Evolutionary conservation across 352 stramenopile species (phyloP), one percentile per base, ranked within the genome.

Genomic region (Phytophthora kernoviae): DNA sequence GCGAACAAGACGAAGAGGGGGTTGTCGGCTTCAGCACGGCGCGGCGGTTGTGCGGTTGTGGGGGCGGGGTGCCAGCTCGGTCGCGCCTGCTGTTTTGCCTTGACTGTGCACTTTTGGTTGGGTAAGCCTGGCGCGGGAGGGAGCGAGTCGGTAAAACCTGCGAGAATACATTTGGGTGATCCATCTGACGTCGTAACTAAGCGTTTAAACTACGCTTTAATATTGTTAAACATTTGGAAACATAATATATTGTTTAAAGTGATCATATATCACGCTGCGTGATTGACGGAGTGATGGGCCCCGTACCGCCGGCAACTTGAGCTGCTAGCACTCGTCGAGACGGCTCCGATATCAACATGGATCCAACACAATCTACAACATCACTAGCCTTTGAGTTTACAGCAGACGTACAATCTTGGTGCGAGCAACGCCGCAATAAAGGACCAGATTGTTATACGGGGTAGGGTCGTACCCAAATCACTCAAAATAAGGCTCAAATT

Each of bases 1-100:
- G 39, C 20, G 42, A 22, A 40, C 11, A 15, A 40, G 30, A 57
- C 36, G 30, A 59, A 51, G 47, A 21, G 41, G 34, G 34, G 24
- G 24, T 30, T 30, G 24, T 30, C 3, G 24, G 24, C 50, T 56
- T 49, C 50, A 20, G 54, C 49, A 21, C 36, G 24, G 22, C 11
- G 45, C 21, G 14, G 53, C 41, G 33, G 63, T 71, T 53, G 63
- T 60, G 22, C 22, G 26, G 56, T 70, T 70, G 62, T 70, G 54
- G 22, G 34, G 41, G 42, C 39, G 54, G 37, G 15, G 37, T 40
- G 37, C 37, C 24, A 6, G 15, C 37, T 20, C 33, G 9, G 10
- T 39, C 33, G 15, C 33, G 15, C 37, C 37, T 43, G 37, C 37
- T 43, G 37, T 43, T 43, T 21, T 17, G 33, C 33, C 33, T 40